These are phyloP conservation scores for Paramecium tetraurelia DNA, from an alignment of 73 alveolate genomes.

Conservation along the genomic window DNA sequence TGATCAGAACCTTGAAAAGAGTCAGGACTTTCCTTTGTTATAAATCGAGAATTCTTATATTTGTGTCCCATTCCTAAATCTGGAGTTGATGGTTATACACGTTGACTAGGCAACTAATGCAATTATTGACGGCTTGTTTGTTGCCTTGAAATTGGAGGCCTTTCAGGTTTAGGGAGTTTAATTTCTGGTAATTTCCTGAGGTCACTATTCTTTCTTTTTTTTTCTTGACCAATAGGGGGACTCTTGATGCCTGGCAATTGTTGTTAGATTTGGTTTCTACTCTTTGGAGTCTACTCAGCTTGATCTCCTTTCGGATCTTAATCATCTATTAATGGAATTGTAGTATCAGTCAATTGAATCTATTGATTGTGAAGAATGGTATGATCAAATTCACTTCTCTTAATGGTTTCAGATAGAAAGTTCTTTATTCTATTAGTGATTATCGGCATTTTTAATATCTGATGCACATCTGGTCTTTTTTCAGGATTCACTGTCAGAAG, in stretches of 20 bases:
- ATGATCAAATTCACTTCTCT: conserved; percentile 83
- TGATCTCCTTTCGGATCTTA: neutral
- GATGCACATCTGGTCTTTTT: conserved; percentile 82
- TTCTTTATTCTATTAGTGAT: conserved; percentile 71
- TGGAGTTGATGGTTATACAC: neutral
- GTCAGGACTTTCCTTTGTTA: conserved; percentile 41
- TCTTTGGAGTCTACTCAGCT: neutral
- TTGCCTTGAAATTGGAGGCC: neutral
- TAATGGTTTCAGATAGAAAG: conserved; percentile 74
- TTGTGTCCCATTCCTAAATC: neutral
- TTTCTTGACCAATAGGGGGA: neutral
- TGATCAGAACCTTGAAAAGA: conserved; percentile 18
- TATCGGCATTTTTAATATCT: conserved; percentile 74
- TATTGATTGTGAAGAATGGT: conserved; percentile 75
- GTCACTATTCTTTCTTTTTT: neutral
- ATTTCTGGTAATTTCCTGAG: conserved; percentile 14
- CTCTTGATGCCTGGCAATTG: conserved; percentile 8
- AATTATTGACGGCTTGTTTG: neutral
- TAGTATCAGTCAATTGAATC: neutral
- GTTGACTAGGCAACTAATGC: neutral
- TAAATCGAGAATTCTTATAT: neutral
- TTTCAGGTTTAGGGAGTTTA: neutral
- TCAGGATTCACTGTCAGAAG: conserved; percentile 76
- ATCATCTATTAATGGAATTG: conserved; percentile 22
- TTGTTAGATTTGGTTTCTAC: neutral